These are phyloP conservation scores for Vanrija humicola DNA, from an alignment of 1,284 basidiomycete species.

Conservation along the genomic window DNA sequence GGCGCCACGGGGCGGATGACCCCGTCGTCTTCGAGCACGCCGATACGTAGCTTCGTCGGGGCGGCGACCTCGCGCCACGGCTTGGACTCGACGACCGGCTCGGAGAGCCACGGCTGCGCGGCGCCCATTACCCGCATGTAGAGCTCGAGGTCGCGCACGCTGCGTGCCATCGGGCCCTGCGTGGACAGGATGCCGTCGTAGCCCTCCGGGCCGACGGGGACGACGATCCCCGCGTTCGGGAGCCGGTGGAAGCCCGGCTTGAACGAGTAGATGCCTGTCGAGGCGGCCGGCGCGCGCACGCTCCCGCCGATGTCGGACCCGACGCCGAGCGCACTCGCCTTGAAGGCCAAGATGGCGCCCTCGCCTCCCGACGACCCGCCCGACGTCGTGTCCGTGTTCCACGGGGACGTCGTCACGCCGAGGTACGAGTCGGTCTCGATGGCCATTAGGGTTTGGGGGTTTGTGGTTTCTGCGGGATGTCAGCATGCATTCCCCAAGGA, in stretches of 20 bases:
- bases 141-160: slow-evolving; percentile 37
- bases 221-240: slow-evolving; percentile 35
- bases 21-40: slow-evolving; percentile 48
- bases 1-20: slow-evolving; percentile 45
- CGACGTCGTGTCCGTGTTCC: slow-evolving; percentile 39
- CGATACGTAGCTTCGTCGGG: slow-evolving; percentile 30
- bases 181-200: slow-evolving; percentile 37
- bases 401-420: slow-evolving; percentile 47
- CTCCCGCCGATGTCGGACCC: slow-evolving; percentile 50
- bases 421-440: slow-evolving; percentile 28
- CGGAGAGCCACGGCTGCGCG: slow-evolving; percentile 37
- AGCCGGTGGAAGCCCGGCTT: slow-evolving; percentile 38
- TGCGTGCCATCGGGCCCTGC: slow-evolving; percentile 39
- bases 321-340: slow-evolving; percentile 30
- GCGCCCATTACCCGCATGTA: slow-evolving; percentile 37
- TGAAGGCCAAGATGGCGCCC: slow-evolving; percentile 46
- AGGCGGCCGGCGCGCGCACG: slow-evolving; percentile 33
- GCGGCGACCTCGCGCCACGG: neutral
- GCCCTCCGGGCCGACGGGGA: slow-evolving; percentile 15
- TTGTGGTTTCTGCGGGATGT: slow-evolving; percentile 9
- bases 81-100: slow-evolving; percentile 52
- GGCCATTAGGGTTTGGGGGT: slow-evolving; percentile 30
- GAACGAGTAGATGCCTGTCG: slow-evolving; percentile 43
- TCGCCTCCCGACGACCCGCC: slow-evolving; percentile 51
- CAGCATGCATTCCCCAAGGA: neutral